Conservation (phyloP, 164 flowering plant species). For the Warburgia ugandensis region DNA sequence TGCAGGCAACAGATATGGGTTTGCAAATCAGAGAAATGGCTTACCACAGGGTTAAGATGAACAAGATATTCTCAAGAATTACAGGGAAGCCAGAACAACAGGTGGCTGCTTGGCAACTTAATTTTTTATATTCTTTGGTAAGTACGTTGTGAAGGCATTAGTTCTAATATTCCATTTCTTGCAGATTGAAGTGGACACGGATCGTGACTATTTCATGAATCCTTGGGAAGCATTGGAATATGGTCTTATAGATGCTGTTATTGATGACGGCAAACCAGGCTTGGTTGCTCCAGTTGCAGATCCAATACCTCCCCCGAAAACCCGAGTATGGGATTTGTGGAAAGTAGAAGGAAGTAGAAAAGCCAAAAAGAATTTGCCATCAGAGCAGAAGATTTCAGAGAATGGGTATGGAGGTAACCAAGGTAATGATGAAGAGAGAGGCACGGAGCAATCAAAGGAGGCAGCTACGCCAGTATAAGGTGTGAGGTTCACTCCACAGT, state of each 20-base stretch:
- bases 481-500: neutral
- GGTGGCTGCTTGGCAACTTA: constrained; percentile 27
- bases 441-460: constrained; percentile 29
- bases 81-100: constrained; percentile 80
- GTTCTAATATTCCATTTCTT: constrained; percentile 2
- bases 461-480: constrained; percentile 27
- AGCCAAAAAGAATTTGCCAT: constrained; percentile 54
- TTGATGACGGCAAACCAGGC: constrained; percentile 94
- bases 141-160: neutral
- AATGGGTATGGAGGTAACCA: constrained; percentile 25
- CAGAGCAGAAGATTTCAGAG: constrained; percentile 51
- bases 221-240: constrained; percentile 90
- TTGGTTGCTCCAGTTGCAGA: constrained; percentile 80
- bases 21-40: constrained; percentile 64
- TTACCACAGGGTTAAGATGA: constrained; percentile 73
- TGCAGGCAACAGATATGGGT: constrained; percentile 67
- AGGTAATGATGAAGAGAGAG: constrained; percentile 25
- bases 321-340: constrained; percentile 57
- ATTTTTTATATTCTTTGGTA: neutral
- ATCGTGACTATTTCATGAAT: constrained; percentile 76
- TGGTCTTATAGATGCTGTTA: constrained; percentile 78
- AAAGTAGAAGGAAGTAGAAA: constrained; percentile 49
- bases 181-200: constrained; percentile 81
- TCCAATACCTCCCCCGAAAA: constrained; percentile 66
- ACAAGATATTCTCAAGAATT: constrained; percentile 78